Conservation (phyloP, 164 flowering plant genomes). For the Akebia trifoliata region DNA sequence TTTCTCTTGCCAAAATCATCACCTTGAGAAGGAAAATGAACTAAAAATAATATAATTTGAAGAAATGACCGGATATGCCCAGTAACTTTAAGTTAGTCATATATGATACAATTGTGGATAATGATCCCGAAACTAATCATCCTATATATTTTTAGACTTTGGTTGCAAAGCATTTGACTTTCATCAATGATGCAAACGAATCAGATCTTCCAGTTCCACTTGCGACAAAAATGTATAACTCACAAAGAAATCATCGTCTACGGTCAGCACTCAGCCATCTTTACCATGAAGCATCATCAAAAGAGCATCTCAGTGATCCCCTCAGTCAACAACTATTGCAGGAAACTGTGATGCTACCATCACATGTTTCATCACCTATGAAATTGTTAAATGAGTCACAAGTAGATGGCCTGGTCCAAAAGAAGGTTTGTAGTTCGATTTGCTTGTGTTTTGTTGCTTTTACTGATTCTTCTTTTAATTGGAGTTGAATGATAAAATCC, state of each 20-base stretch:
- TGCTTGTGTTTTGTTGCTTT: constrained; percentile 1
- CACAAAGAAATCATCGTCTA: constrained; percentile 51
- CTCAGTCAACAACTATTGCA: constrained; percentile 22
- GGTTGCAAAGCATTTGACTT: neutral
- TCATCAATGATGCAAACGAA: neutral
- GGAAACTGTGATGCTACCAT: constrained; percentile 17
- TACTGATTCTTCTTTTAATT: neutral
- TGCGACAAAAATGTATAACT: constrained; percentile 69
- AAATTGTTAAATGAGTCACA: constrained; percentile 21
- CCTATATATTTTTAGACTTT: neutral
- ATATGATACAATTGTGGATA: too few species aligned
- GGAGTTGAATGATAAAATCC: constrained; percentile 1
- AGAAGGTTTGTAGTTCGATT: constrained; percentile 24
- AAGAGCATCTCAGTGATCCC: constrained; percentile 25
- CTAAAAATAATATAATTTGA: too few species aligned
- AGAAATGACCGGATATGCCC: too few species aligned
- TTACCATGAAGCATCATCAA: constrained; percentile 33
- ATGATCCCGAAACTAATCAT: too few species aligned
- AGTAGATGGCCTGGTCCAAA: constrained; percentile 22
- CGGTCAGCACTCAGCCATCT: constrained; percentile 49
- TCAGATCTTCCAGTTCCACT: constrained; percentile 71
- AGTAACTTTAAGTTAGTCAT: neutral
- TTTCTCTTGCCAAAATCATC: too few species aligned
- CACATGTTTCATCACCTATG: constrained; percentile 29
- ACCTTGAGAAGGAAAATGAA: too few species aligned